Base-by-base conservation (phyloP, 345 rosid genomes). In the Hevea brasiliensis region DNA sequence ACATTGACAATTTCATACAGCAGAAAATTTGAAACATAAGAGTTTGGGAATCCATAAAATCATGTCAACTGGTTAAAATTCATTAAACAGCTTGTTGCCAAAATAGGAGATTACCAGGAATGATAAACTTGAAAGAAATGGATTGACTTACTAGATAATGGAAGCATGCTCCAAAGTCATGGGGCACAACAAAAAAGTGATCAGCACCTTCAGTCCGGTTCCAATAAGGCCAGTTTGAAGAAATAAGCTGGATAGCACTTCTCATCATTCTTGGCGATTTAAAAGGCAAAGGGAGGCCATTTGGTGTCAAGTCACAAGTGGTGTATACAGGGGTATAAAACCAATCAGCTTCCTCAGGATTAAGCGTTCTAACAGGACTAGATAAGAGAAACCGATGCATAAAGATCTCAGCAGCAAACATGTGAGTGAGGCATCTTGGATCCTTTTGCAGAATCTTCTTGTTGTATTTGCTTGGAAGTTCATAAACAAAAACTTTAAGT, bases 261-360 rank as follows among this genome's bases (percentile, higher is more conserved):
- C 79, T 71, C 76, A 79, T 79, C 79, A 79, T 79, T 67, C 82
- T 24, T 0, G 82, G 82, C 21, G 82, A 74, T 61, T 79, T 79
- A 59, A 79, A 79, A 71, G 82, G 82, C 61, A 79, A 61, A 51
- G 82, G 82, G n/a, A 79, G 76, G 79, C 82, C 79, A 74, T 66
- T 79, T 20, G 82, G 62, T 29, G 76, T 79, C 79, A 79, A 71
- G 56, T 79, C 82, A 45, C 82, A 79, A 20, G 82, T 79, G 45
- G 76, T 71, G 60, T 71, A 79, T n/a, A 79, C 78, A 29, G 79
- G 82, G 13, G 79, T 75, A 61, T 79, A 79, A 62, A 79, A 79
- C 82, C 82, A 79, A 71, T 79, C 82, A 41, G 76, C 82, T 61
- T 79, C 79, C 37, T 71, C 51, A 13, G 79, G 82, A 54, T 79